Base-by-base conservation (phyloP, 208 protist species). In the Strigomonas culicis region DNA sequence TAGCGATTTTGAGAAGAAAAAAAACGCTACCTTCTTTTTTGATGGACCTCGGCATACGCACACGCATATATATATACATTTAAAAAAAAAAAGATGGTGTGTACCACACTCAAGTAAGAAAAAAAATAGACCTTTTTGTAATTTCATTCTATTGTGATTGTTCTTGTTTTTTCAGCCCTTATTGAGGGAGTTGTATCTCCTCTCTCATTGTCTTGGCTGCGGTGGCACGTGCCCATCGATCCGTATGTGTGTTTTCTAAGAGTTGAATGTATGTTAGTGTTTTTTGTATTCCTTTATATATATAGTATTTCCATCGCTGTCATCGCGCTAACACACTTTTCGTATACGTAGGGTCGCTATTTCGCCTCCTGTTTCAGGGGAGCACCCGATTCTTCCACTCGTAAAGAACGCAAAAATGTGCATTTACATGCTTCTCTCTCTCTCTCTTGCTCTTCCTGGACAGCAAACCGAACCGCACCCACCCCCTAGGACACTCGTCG, bases 161-260 rank as follows among this genome's bases (percentile, higher is more conserved):
- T 51, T 28, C 55, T 10, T 58, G 22, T 41, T 58, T 61, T 6
- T 68, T 65, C 32, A 30, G 52, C 39, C 43, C 57, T 32, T 28
- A 63, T 58, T 47, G 41, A 21, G 13, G 41, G 13, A 13, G 41
- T 47, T 47, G 41, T 47, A 21, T 47, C 15, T 47, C 19, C 41
- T 47, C 41, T 21, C 41, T 47, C 41, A 47, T 47, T 47, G 41
- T 47, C 19, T 21, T 47, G 19, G 19, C 13, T 21, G 13, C 15
- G 13, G 19, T 47, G 13, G 41, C 41, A 19, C 19, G 19, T 19
- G 13, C 19, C 19, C 19, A 47, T 21, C 13, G 19, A 47, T 47
- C 41, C 15, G 19, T n/a, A n/a, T n/a, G n/a, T n/a, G n/a, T n/a
- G n/a, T 47, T 21, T 19, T 21, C 13, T 21, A 47, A 47, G 19